Evolutionary conservation across 2,329 filamentous ascomycete species (phyloP), one percentile per base, ranked within the genome.

Genomic region (Fusarium udum): DNA sequence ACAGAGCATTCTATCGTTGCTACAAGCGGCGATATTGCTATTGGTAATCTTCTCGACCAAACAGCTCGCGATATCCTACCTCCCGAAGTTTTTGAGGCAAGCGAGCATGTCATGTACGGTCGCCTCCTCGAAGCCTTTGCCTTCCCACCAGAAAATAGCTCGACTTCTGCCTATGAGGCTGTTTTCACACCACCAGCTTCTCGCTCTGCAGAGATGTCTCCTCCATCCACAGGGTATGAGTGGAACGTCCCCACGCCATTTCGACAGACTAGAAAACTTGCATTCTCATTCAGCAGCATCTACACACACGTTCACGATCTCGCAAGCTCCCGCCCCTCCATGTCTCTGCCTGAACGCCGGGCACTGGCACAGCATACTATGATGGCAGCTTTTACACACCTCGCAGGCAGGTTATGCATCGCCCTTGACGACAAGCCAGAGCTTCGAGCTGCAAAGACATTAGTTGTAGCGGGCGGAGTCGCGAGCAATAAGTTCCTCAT

Each of bases 41-140:
- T 98, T 66, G 96, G 96, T 55, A 94, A 97, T 82, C 90, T 93
- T 77, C 85, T 99, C 39, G 96, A 99, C 85, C 97, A 98, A 83
- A 88, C 91, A 64, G 95, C 94, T 13, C 90, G 96, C 52, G 85
- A 87, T 22, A 90, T 98, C 64, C 83, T 98, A 2, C 95, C 95
- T 0, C 32, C 83, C 0, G 81, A 85, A 0, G 72, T 91, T 7
- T 81, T 95, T 28, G 82, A 86, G 24, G 79, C 80, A 3, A 85
- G 86, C 42, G 85, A 85, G 46, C 88, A 89, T 75, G 91, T 93
- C 60, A 94, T 94, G 87, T 98, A 97, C 83, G 96, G 92, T 7
- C 90, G 90, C 34, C 82, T 92, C 24, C 88, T 99, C 24, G 95
- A 98, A 79, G 75, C 85, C 9, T 98, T 95, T 81, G 93, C 93